phyloP scores from a whole-genome alignment of 352 stramenopile species.

The Phytophthora parvispora region DNA sequence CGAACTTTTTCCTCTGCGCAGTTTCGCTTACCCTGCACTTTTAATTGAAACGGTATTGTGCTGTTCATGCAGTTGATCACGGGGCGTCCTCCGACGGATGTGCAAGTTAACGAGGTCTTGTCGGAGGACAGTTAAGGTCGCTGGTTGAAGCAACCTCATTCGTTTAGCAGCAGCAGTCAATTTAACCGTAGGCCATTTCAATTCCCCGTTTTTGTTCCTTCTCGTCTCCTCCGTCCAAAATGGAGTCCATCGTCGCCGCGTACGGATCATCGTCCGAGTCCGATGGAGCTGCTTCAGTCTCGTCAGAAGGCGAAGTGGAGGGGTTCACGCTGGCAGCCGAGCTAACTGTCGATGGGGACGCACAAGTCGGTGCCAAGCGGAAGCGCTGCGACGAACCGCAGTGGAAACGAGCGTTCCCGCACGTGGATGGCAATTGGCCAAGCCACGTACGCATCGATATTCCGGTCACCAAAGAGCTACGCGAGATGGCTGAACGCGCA shows the following conservation, averaged over 20 bases:
- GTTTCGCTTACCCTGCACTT: background rate
- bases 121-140: constrained; percentile 57
- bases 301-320: constrained; percentile 30
- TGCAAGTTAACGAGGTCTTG: constrained; percentile 74
- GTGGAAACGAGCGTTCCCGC: constrained; percentile 75
- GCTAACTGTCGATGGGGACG: background rate
- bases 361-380: constrained; percentile 44
- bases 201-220: constrained; percentile 29
- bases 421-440: constrained; percentile 88
- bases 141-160: background rate
- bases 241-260: constrained; percentile 51
- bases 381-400: constrained; percentile 43
- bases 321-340: background rate
- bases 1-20: background rate
- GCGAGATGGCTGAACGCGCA: constrained; percentile 23
- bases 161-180: constrained; percentile 10
- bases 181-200: constrained; percentile 11
- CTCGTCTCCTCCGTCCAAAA: constrained; percentile 19
- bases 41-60: background rate
- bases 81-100: constrained; percentile 67
- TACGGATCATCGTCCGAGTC: constrained; percentile 49
- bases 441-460: constrained; percentile 76
- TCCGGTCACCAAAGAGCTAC: constrained; percentile 32
- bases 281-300: constrained; percentile 15
- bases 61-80: constrained; percentile 65